Conservation (phyloP, 2,329 filamentous ascomycete genomes). For the Fusarium piperis region DNA sequence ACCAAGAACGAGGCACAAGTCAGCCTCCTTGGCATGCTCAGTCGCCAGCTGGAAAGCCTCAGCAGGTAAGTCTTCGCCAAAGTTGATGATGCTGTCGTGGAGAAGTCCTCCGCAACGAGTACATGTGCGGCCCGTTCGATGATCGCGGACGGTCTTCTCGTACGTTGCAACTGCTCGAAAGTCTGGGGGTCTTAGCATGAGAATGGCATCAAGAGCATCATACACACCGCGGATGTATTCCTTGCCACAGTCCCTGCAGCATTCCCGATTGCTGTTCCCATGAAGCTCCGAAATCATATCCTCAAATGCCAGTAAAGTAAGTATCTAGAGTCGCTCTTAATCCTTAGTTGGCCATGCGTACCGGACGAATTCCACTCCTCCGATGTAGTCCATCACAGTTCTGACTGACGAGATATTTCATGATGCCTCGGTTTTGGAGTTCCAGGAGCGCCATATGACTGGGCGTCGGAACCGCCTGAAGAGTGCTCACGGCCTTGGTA, state of each 20-base stretch:
- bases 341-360: constrained; percentile 18
- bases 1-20: constrained; percentile 57
- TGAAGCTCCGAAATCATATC: constrained; percentile 57
- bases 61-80: constrained; percentile 50
- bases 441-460: constrained; percentile 59
- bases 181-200: constrained; percentile 34
- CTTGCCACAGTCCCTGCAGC: constrained; percentile 55
- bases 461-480: constrained; percentile 56
- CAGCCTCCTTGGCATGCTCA: constrained; percentile 51
- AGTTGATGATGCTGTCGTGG: constrained; percentile 58
- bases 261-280: constrained; percentile 58
- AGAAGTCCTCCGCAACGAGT: constrained; percentile 50
- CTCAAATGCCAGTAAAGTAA: constrained; percentile 34
- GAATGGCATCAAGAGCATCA: rapidly evolving
- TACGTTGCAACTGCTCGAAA: constrained; percentile 57
- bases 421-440: constrained; percentile 51
- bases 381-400: constrained; percentile 53
- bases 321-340: rapidly evolving
- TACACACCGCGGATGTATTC: constrained; percentile 56
- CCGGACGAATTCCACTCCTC: constrained; percentile 57
- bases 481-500: constrained; percentile 46
- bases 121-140: constrained; percentile 58
- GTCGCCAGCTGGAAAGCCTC: constrained; percentile 46
- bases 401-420: constrained; percentile 57
- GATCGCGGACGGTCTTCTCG: constrained; percentile 54